Evolutionary conservation across 2,329 filamentous ascomycete species (phyloP), one percentile per base, ranked within the genome.

Genomic region (Neurospora sp.): DNA sequence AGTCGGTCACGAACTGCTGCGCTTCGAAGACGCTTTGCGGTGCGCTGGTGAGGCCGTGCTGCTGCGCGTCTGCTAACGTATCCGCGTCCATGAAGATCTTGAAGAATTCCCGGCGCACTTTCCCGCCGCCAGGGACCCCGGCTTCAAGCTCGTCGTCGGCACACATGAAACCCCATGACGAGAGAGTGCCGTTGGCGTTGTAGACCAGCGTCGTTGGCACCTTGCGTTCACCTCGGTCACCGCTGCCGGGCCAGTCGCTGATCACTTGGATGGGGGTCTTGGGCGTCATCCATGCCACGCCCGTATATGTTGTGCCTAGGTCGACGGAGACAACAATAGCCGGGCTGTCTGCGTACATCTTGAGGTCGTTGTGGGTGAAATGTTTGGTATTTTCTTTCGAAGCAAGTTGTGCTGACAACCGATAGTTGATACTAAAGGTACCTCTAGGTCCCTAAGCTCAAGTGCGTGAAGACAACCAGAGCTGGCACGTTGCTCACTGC

Each of bases 131-230:
- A 0, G 75, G 69, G 46, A 78, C 76, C 15, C 80, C 79, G 43
- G 40, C 66, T n/a, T 33, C 66, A 66, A 81, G 81, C 28, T 83
- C 80, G 17, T 83, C 80, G 9, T 85, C 82, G 36, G 82, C 81
- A 52, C 84, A 86, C 38, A 84, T 78, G 73, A 84, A 86, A 0
- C 85, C 85, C 85, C 85, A 87, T 0, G 83, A 84, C 0, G 83
- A 83, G 6, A 85, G 77, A 10, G 72, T 77, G 3, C 76, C 76
- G 70, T 81, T 78, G 5, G 76, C 70, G 40, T 82, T 82, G 73
- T 86, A 87, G 17, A 85, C 77, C 4, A 86, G 76, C 4, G 82
- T 80, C 0, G 85, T 86, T 1, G 85, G 84, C 0, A 86, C 84
- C 73, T 87, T 87, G 72, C 85, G 84, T 72, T 87, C 85, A 67